Base-by-base conservation (phyloP, 78 protist species). In the Guillardia theta region DNA sequence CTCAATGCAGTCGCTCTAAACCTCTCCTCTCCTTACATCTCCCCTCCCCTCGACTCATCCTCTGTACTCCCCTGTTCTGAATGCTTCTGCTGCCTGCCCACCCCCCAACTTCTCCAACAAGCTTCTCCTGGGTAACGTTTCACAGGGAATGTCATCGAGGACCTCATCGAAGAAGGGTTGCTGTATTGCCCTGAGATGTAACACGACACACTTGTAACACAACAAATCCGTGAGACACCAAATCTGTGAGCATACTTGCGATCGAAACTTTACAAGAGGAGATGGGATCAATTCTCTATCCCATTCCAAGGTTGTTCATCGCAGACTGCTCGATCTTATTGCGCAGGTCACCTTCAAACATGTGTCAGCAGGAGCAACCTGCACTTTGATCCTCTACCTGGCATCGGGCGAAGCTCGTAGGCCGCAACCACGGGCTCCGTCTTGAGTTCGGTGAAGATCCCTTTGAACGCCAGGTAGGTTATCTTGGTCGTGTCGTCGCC, bases 401-500 rank as follows among this genome's bases (percentile, higher is more conserved):
- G 43, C 37, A 78, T 50, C 0, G 90, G 90, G 45, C 90, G 45
- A 30, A 78, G 45, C 33, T 78, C 90, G 48, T 78, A 78, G 50
- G 10, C 39, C 30, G 90, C 90, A 10, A 78, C 24, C 44, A 78
- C 90, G 18, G 90, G 47, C 44, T 78, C 90, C 15, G 90, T 43
- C 30, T 78, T 78, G 45, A 78, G 45, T 30, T 18, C 41, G 43
- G 90, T 78, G 90, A 78, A 78, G 45, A 78, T 43, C 53, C 90
- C 90, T 50, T 43, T 78, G 48, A 78, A 43, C 50, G 45, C 48
- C 90, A 78, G 90, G 24, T 78, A 78, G 50, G 24, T 78, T 10
- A 78, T 22, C 83, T 58, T 30, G 45, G 90, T 78, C 0, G 90
- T 78, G 50, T 78, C 90, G 39, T 37, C 90, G 48, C 90, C 90